Base-by-base conservation (phyloP, 768 basidiomycete genomes). In the Lactarius akahatsu region DNA sequence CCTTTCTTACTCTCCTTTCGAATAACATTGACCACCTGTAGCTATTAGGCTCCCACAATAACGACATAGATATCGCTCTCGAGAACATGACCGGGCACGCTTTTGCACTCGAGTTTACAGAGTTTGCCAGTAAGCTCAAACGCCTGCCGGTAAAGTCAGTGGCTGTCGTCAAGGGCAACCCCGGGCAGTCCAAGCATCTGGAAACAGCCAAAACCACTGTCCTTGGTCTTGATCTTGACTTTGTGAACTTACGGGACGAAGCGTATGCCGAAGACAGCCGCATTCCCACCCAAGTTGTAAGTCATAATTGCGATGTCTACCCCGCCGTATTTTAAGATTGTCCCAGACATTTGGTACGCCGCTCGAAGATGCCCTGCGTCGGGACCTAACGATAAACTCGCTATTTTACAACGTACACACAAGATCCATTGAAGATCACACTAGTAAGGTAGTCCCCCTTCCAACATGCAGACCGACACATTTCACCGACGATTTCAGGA, bases 181-280 rank as follows among this genome's bases (percentile, higher is more conserved):
- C 97, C 0, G 94, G 95, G 50, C 96, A 98, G 78, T 96, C 93
- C 38, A 99, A 99, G 74, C 97, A 99, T 77, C 83, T 99, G 36
- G 96, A 98, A 78, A 98, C 97, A 1, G 96, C 96, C 2, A 89
- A 89, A 50, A 88, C 94, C 45, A 86, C 85, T 52, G 78, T 98
- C 40, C 80, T 92, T 62, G 94, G 84, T 2, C 78, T 91, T 56
- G 92, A 95, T 65, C 80, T 98, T 57, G 97, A 99, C 76, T 87
- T 97, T 69, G 97, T 98, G 3, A 98, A 98, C 73, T 79, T 98
- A 63, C 80, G 97, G 69, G 92, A 89, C 69, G 97, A 99, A 76
- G 92, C 89, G 68, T 99, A 99, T 77, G 87, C 93, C 0, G 82
- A 85, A 43, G 82, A 86, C 57, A 96, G 92, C 76, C 83, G 97